A percentile compares a stretch with the other conserved stretches of the same genome.
These are phyloP conservation scores for Aspergillus mulundensis DNA, from an alignment of 495 filamentous ascomycete genomes.

Conservation along the genomic window DNA sequence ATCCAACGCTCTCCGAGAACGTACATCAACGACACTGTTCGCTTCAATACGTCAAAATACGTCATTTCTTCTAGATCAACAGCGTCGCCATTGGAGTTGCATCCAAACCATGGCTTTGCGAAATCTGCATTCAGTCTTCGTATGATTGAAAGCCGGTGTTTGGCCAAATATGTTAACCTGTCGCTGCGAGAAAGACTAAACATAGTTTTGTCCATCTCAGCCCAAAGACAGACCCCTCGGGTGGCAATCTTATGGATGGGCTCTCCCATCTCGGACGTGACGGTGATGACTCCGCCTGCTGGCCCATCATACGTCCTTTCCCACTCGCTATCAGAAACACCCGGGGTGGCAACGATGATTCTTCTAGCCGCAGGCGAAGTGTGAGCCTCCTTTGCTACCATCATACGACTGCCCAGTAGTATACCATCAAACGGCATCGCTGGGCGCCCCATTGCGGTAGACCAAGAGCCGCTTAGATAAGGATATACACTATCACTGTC, in stretches of 20 bases:
- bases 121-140: constrained; percentile 33
- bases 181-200: constrained; percentile 30
- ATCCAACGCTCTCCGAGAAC: constrained; percentile 36
- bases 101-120: constrained; percentile 39
- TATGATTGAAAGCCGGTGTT: constrained; percentile 26
- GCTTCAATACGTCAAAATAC: constrained; percentile 30
- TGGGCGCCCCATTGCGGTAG: constrained; percentile 33
- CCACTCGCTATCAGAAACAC: constrained; percentile 28
- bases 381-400: constrained; percentile 44
- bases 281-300: constrained; percentile 35
- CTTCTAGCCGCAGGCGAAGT: constrained; percentile 29
- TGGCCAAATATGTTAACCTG: constrained; percentile 22
- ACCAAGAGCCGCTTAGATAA: constrained; percentile 46
- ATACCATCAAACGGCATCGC: constrained; percentile 49
- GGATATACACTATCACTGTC: constrained; percentile 43
- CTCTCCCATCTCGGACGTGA: constrained; percentile 41
- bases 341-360: constrained; percentile 26
- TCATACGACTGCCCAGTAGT: constrained; percentile 46
- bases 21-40: constrained; percentile 35
- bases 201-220: constrained; percentile 34
- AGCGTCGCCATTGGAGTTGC: constrained; percentile 16
- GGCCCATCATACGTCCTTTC: constrained; percentile 23
- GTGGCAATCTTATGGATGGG: constrained; percentile 43
- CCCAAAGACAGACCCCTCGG: constrained; percentile 35
- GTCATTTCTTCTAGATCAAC: constrained; percentile 39